Base-by-base conservation (phyloP, 1,139 yeast genomes). In the Candida sp. region DNA sequence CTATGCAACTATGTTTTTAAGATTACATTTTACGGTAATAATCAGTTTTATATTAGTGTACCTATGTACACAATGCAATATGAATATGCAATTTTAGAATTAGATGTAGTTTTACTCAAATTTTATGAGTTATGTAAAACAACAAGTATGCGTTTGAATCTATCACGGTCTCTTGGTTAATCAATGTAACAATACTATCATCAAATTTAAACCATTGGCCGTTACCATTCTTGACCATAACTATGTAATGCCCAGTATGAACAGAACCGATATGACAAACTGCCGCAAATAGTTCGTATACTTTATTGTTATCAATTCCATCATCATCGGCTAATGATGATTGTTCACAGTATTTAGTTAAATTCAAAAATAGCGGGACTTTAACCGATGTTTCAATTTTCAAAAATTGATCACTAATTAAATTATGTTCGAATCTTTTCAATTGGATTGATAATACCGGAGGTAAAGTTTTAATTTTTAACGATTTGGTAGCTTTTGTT, bases 201-300 rank as follows among this genome's bases (percentile, higher is more conserved):
- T 93, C 97, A 61, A 90, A 91, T 60, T 81, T 84, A 58, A 85
- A 85, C 99, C 99, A 93, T 56, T 76, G 67, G 15, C 91, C 90
- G 38, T 79, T 77, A 19, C 80, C 72, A 50, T 77, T 80, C 59
- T 90, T 91, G 49, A 87, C 77, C 54, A 84, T 77, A 21, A 95
- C 87, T 15, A 91, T 78, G 60, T 93, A 93, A 64, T 93, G 99
- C 9, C 99, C 99, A 1, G 97, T 93, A 58, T 89, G 88, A 5
- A 91, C 95, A 22, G 93, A 83, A 1, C 99, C 99, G 38, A 82
- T 82, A 61, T 93, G 99, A 55, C 91, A 82, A 8, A 93, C 84
- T 35, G 90, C 80, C 1, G 95, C 96, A 64, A 84, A 88, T 38
- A 93, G 72, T 61, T 91, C 97, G 63, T 86, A 91, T 2, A 77